These are phyloP conservation scores for Coleophoma crateriformis DNA, from an alignment of 2,329 filamentous ascomycete genomes.

Conservation along the genomic window DNA sequence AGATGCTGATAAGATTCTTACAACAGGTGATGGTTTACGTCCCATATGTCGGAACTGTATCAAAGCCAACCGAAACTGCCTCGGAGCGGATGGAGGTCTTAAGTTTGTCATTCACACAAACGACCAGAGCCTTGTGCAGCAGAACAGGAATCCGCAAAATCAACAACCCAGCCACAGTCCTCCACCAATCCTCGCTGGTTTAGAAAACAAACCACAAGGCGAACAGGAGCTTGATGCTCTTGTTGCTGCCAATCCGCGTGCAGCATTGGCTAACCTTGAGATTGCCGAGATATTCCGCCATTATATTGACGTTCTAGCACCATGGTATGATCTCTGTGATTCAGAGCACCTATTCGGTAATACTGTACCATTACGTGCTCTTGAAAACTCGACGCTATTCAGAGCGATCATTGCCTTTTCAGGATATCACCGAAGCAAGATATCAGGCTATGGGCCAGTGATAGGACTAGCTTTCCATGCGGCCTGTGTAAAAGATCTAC, in stretches of 20 bases:
- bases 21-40: background rate
- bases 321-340: constrained; percentile 44
- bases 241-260: constrained; percentile 15
- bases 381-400: constrained; percentile 36
- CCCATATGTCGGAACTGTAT: background rate
- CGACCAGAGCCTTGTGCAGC: background rate
- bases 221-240: background rate
- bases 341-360: constrained; percentile 27
- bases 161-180: background rate
- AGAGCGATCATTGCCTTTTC: constrained; percentile 38
- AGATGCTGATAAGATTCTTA: background rate
- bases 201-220: background rate
- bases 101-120: background rate
- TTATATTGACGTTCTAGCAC: constrained; percentile 33
- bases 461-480: constrained; percentile 30
- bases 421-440: constrained; percentile 33
- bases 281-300: constrained; percentile 32
- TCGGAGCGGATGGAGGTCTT: background rate
- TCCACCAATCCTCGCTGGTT: background rate
- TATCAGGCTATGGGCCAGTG: constrained; percentile 16
- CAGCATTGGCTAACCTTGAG: constrained; percentile 24
- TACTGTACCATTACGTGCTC: constrained; percentile 29
- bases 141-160: background rate
- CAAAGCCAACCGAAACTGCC: background rate
- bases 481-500: constrained; percentile 31